Evolutionary conservation across 108 stramenopile species (phyloP).

Genomic region (Epithemia pelagica): DNA sequence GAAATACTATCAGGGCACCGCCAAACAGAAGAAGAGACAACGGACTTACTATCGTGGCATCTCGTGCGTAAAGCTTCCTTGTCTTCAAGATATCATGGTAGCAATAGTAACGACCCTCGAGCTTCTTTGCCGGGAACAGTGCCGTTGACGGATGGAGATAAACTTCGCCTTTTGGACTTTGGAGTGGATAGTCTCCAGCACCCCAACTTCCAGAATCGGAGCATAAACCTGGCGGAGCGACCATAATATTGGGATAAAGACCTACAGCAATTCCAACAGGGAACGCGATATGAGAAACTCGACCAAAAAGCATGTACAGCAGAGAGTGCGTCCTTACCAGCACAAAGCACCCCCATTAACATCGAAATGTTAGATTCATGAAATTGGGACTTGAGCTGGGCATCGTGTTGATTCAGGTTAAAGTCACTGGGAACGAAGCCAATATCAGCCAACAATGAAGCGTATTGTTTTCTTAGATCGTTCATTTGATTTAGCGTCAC

Average conservation of each 20-base stretch:
- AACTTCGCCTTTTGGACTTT: conserved; percentile 37
- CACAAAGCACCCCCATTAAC: not conserved
- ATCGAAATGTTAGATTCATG: not conserved
- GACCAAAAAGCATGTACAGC: conserved; percentile 32
- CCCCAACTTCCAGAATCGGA: conserved; percentile 18
- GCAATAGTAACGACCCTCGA: not conserved
- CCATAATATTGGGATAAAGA: conserved; percentile 84
- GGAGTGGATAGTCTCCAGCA: conserved; percentile 45
- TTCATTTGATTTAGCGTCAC: conserved; percentile 64
- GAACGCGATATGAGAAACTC: conserved; percentile 49
- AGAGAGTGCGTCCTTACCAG: conserved; percentile 9
- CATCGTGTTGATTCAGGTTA: not conserved
- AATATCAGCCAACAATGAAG: conserved; percentile 64
- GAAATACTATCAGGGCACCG: conserved; percentile 37
- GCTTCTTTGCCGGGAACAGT: conserved; percentile 28
- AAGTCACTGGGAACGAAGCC: conserved; percentile 53
- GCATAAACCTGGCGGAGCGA: conserved; percentile 18
- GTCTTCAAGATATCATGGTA: conserved; percentile 78
- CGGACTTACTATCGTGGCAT: conserved; percentile 58
- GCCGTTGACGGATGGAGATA: conserved; percentile 6
- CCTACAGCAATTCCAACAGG: conserved; percentile 84
- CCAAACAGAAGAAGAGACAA: conserved; percentile 65
- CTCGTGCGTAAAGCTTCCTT: conserved; percentile 34
- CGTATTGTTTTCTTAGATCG: conserved; percentile 65
- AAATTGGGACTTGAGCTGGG: not conserved